Conservation (phyloP, 495 filamentous ascomycete genomes). For the Aspergillus carlsbadensis region DNA sequence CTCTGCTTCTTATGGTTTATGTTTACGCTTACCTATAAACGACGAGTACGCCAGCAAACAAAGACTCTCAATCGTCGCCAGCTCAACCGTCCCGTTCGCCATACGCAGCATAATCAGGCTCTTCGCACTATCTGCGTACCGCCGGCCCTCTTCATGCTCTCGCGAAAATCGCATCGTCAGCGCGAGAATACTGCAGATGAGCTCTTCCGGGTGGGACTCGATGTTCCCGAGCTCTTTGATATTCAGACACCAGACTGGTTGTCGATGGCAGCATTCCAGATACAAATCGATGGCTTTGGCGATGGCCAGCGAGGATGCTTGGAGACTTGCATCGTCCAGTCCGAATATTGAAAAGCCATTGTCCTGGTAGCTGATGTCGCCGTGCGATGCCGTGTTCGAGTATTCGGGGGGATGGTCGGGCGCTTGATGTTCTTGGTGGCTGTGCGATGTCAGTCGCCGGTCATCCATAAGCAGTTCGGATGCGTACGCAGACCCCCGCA, state of each 20-base stretch:
- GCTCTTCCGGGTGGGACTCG: slow-evolving; percentile 37
- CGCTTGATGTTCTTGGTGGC: slow-evolving; percentile 18
- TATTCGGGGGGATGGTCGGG: slow-evolving; percentile 18
- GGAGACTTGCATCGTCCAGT: slow-evolving; percentile 30
- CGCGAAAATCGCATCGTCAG: slow-evolving; percentile 41
- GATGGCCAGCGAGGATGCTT: slow-evolving; percentile 28
- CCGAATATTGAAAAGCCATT: slow-evolving; percentile 30
- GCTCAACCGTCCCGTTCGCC: slow-evolving; percentile 44
- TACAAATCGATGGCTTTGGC: slow-evolving; percentile 40
- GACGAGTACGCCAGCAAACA: slow-evolving; percentile 45
- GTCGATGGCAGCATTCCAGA: slow-evolving; percentile 46
- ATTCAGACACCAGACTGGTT: slow-evolving; percentile 50
- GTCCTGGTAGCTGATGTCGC: slow-evolving; percentile 20
- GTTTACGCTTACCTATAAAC: slow-evolving; percentile 32
- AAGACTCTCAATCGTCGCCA: slow-evolving; percentile 45
- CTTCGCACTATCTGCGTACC: slow-evolving; percentile 41
- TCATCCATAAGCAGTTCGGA: background rate
- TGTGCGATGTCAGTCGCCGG: slow-evolving; percentile 8
- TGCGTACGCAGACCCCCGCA: slow-evolving; percentile 34
- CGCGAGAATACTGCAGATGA: slow-evolving; percentile 42
- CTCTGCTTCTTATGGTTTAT: background rate
- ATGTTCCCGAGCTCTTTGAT: slow-evolving; percentile 41
- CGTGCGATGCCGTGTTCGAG: slow-evolving; percentile 20
- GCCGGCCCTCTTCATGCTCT: slow-evolving; percentile 36
- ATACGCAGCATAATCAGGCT: slow-evolving; percentile 48